phyloP scores from a whole-genome alignment of 257 asterid genomes.

The Fraxinus anomala region DNA sequence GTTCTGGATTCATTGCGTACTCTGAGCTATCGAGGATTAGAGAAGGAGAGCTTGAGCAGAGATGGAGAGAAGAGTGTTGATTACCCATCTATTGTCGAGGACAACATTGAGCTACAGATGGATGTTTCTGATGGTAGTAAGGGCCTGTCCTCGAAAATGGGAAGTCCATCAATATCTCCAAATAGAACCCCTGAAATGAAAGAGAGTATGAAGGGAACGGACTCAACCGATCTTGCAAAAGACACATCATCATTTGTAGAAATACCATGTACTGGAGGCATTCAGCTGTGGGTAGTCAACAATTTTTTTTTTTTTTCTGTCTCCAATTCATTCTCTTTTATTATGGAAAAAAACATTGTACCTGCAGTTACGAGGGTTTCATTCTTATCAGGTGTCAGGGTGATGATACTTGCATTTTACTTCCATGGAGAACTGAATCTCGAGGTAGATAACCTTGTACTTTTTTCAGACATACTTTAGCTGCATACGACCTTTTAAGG shows the following conservation, averaged over 20 bases:
- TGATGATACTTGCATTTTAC: constrained; percentile 27
- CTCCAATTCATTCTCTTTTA: constrained; percentile 8
- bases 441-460: constrained; percentile 34
- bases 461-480: constrained; percentile 6
- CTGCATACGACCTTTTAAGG: constrained; percentile 9
- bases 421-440: constrained; percentile 31
- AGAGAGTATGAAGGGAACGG: constrained; percentile 6
- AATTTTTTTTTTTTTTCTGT: constrained; percentile 12
- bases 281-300: constrained; percentile 1
- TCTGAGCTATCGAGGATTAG: constrained; percentile 19
- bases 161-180: constrained; percentile 21
- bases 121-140: constrained; percentile 25
- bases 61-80: constrained; percentile 13
- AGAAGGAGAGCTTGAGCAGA: constrained; percentile 12
- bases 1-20: constrained; percentile 2
- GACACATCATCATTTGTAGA: constrained; percentile 21
- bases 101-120: constrained; percentile 24
- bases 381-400: constrained; percentile 35
- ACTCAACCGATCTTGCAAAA: constrained; percentile 19
- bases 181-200: constrained; percentile 16
- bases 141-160: constrained; percentile 28
- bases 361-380: constrained; percentile 6
- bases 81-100: constrained; percentile 7
- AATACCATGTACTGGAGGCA: constrained; percentile 11
- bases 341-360: neutral